Conservation (phyloP, 169 alveolate genomes). For the Plasmodium yoelii region DNA sequence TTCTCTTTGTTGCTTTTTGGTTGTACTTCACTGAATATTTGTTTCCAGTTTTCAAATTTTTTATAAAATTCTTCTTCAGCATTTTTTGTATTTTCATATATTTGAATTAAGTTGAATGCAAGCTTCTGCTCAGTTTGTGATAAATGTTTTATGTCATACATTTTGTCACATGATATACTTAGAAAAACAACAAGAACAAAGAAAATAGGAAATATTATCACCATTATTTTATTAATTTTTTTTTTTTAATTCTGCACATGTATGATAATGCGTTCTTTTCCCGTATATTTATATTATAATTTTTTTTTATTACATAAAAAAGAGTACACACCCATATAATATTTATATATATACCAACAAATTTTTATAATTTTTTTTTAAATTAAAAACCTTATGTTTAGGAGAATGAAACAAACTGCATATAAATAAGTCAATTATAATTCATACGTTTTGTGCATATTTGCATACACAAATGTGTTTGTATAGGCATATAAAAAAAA, state of each 20-base stretch:
- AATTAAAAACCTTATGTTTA: no score
- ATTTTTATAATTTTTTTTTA: no score
- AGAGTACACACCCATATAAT: no score
- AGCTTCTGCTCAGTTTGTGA: constrained; percentile 15
- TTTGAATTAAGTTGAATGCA: constrained; percentile 31
- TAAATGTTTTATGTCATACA: constrained; percentile 13
- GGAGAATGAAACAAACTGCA: no score
- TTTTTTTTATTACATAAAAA: no score
- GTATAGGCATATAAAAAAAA: no score
- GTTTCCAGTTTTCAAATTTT: constrained; percentile 14
- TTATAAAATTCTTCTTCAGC: constrained; percentile 33
- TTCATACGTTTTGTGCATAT: no score
- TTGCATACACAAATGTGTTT: no score
- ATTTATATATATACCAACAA: no score
- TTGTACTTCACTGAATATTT: constrained; percentile 33
- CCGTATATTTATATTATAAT: no score
- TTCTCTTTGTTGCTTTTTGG: background rate
- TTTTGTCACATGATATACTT: constrained; percentile 1
- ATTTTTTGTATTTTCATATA: constrained; percentile 19
- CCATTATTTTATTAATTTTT: constrained; percentile 3
- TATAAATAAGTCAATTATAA: no score
- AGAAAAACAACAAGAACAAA: constrained; percentile 1
- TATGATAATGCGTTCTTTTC: no score
- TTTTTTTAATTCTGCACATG: background rate
- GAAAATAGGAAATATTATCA: background rate